These are phyloP conservation scores for Curvularia spicifera DNA, from an alignment of 2,329 filamentous ascomycete genomes.

Conservation along the genomic window DNA sequence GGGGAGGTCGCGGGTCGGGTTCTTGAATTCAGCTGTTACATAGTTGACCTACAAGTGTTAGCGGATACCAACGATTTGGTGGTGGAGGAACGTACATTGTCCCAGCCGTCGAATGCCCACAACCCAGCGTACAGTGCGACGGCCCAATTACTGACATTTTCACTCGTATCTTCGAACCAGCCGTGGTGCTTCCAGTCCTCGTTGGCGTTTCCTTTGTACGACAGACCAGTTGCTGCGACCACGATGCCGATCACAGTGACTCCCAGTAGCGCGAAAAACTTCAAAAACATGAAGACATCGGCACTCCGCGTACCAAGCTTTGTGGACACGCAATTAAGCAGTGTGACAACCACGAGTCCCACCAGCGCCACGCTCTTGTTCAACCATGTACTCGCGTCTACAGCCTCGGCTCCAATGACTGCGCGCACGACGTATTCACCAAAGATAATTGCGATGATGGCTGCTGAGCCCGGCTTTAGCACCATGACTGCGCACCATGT, in stretches of 20 bases:
- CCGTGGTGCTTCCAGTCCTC: constrained; percentile 83
- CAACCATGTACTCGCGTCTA: constrained; percentile 82
- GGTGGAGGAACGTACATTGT: constrained; percentile 71
- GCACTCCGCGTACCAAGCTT: constrained; percentile 85
- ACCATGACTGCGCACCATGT: constrained; percentile 96
- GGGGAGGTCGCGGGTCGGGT: constrained; percentile 86
- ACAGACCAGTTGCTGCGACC: constrained; percentile 84
- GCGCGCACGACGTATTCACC: constrained; percentile 95
- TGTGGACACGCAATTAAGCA: constrained; percentile 90
- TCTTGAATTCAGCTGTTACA: constrained; percentile 94
- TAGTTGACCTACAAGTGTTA: constrained; percentile 78
- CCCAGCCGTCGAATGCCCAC: constrained; percentile 99
- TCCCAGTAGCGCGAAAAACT: constrained; percentile 86
- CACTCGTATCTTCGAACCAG: constrained; percentile 89
- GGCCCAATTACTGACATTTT: constrained; percentile 83
- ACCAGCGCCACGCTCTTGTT: constrained; percentile 85
- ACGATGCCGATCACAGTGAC: constrained; percentile 89
- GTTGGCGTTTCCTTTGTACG: constrained; percentile 75
- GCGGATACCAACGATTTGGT: constrained; percentile 13
- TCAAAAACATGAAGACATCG: constrained; percentile 95
- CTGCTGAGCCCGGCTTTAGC: constrained; percentile 88
- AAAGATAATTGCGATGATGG: constrained; percentile 97
- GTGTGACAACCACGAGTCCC: constrained; percentile 77
- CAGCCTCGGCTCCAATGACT: constrained; percentile 82
- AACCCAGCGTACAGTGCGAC: constrained; percentile 93